A percentile compares a stretch with the other conserved stretches of the same genome.
Evolutionary conservation across 805 yeast species (phyloP).

Genomic region (Ogataea philodendri): DNA sequence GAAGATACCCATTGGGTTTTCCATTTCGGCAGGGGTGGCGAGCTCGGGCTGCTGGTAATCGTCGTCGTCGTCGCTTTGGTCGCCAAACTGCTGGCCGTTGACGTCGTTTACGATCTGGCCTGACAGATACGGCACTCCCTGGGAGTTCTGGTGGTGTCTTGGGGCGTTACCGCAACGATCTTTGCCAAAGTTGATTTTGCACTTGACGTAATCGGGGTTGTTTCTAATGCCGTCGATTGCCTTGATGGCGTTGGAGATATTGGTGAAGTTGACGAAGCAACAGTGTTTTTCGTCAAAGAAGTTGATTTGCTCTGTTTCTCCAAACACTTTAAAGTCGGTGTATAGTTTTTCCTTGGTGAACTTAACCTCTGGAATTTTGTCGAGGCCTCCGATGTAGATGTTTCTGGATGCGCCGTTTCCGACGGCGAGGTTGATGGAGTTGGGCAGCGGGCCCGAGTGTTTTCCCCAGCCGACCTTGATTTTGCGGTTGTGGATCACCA

Average conservation of each 20-base stretch:
- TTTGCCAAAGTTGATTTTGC: conserved; percentile 88
- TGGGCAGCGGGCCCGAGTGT: conserved; percentile 88
- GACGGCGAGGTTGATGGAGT: conserved; percentile 84
- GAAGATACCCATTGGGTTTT: conserved; percentile 27
- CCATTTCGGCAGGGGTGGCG: conserved; percentile 1
- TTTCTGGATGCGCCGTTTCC: conserved; percentile 93
- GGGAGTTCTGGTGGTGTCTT: conserved; percentile 50
- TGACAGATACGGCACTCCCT: conserved; percentile 10
- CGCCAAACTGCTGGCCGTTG: conserved; percentile 23
- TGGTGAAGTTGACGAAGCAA: conserved; percentile 88
- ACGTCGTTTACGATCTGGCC: conserved; percentile 20
- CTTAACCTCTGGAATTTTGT: conserved; percentile 30
- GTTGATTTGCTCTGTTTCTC: conserved; percentile 94
- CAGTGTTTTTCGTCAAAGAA: conserved; percentile 80
- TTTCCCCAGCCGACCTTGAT: conserved; percentile 98
- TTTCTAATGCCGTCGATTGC: conserved; percentile 90
- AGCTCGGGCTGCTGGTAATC: conserved; percentile 1
- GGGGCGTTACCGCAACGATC: conserved; percentile 96
- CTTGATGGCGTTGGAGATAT: conserved; percentile 84
- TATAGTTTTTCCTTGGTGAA: conserved; percentile 51
- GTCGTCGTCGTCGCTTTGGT: conserved; percentile 22
- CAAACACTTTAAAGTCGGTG: conserved; percentile 73
- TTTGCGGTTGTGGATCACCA: conserved; percentile 79
- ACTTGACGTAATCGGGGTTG: conserved; percentile 60
- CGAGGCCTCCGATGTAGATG: conserved; percentile 72